Evolutionary conservation across 1,284 basidiomycete species (phyloP).

Genomic region (Crepidotus sp.): DNA sequence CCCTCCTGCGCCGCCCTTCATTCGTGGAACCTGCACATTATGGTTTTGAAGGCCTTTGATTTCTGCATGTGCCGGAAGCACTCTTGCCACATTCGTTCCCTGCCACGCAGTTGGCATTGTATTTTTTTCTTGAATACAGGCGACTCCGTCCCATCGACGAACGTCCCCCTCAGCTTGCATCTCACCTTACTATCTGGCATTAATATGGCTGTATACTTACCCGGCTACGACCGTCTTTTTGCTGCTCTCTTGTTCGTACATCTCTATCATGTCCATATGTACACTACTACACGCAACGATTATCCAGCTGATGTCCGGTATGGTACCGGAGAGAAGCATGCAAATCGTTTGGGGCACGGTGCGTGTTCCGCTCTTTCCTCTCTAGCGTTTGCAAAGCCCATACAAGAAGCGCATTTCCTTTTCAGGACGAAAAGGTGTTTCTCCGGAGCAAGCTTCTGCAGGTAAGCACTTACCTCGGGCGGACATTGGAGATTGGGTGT

Average conservation of each 20-base stretch:
- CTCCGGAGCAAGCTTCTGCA: conserved; percentile 4
- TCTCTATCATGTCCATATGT: conserved; percentile 10
- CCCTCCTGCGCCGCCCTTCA: neutral
- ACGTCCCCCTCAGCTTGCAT: neutral
- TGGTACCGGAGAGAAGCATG: neutral
- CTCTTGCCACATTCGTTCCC: conserved; percentile 1
- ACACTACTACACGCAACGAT: conserved; percentile 8
- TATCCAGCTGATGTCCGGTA: conserved; percentile 6
- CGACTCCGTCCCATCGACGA: conserved; percentile 2
- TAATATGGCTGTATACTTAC: conserved; percentile 14
- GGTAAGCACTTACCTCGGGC: neutral
- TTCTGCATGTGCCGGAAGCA: neutral
- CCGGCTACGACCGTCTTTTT: conserved; percentile 1
- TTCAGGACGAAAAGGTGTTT: conserved; percentile 1
- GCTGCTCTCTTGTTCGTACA: conserved; percentile 2
- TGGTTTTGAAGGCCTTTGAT: neutral
- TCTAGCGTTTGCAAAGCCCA: neutral
- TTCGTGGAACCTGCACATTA: neutral
- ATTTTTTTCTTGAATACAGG: neutral
- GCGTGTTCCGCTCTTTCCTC: neutral
- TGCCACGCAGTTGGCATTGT: conserved; percentile 6
- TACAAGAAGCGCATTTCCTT: neutral
- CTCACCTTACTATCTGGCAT: conserved; percentile 1
- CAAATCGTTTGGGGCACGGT: neutral
- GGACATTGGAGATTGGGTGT: neutral